Evolutionary conservation across 306 rosid genomes (phyloP).

Genomic region (Carpinus fangiana): DNA sequence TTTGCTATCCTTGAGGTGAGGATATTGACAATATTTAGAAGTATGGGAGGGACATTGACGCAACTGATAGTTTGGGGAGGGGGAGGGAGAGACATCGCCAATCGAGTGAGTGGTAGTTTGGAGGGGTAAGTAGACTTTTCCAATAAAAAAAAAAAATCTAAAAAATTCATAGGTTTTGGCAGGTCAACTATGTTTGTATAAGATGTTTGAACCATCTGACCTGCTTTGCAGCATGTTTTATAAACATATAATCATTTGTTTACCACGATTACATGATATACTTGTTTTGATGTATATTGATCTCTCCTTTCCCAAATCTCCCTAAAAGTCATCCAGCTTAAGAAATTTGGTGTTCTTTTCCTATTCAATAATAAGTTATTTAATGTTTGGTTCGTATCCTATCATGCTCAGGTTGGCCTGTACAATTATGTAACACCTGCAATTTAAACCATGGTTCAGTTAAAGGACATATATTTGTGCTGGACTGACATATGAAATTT

Average conservation of each 20-base stretch:
- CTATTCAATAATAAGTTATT: not conserved
- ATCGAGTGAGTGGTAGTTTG: too few species aligned
- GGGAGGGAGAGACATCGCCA: too few species aligned
- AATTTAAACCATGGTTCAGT: constrained; percentile 8
- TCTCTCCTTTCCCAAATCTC: not conserved
- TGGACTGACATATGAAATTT: not conserved
- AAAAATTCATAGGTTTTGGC: not conserved
- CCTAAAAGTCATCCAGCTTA: not conserved
- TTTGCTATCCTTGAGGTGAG: too few species aligned
- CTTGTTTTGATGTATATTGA: too few species aligned
- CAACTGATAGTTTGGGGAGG: too few species aligned
- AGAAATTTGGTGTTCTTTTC: too few species aligned
- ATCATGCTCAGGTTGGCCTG: not conserved
- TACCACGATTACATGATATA: too few species aligned
- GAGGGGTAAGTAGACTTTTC: too few species aligned
- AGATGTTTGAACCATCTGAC: not conserved
- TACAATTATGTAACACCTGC: not conserved
- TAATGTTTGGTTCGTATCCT: not conserved
- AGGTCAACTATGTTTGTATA: not conserved
- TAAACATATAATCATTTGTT: not conserved
- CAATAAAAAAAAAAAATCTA: too few species aligned
- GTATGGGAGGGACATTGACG: too few species aligned
- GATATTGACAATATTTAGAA: too few species aligned
- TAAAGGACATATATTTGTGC: not conserved
- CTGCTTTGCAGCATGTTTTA: not conserved